phyloP scores from a whole-genome alignment of 768 basidiomycete species.

The Hygrophorus russula region DNA sequence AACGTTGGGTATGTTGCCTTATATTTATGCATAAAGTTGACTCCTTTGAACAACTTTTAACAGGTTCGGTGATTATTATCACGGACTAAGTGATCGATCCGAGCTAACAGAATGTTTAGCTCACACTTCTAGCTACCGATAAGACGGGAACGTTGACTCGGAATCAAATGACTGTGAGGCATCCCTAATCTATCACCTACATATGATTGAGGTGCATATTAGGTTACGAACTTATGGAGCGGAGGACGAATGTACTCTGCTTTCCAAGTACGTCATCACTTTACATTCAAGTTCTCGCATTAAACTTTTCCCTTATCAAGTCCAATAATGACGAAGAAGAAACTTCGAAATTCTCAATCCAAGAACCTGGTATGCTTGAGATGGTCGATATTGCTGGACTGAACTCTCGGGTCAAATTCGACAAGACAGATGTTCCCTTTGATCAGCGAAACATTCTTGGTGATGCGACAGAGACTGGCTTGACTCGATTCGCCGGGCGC shows the following conservation, averaged over 20 bases:
- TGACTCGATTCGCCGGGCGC: conserved; percentile 55
- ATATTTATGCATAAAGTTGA: background rate
- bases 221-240: conserved; percentile 61
- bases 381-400: conserved; percentile 54
- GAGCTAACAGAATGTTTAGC: conserved; percentile 18
- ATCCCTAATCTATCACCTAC: background rate
- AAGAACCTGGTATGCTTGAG: conserved; percentile 50
- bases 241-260: conserved; percentile 50
- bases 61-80: conserved; percentile 27
- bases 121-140: conserved; percentile 59
- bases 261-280: conserved; percentile 34
- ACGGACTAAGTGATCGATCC: background rate
- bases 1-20: conserved; percentile 48
- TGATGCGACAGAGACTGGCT: conserved; percentile 68
- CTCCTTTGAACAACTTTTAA: conserved; percentile 27
- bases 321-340: conserved; percentile 58
- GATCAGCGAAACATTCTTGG: conserved; percentile 52
- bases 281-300: background rate
- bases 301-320: conserved; percentile 15
- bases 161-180: conserved; percentile 57
- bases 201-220: background rate
- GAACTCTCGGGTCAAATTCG: conserved; percentile 63
- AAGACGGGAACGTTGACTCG: conserved; percentile 63
- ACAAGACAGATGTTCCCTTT: conserved; percentile 51
- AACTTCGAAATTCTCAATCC: conserved; percentile 36